Base-by-base conservation (phyloP, 2,329 filamentous ascomycete species). In the Rutstroemia sp. region DNA sequence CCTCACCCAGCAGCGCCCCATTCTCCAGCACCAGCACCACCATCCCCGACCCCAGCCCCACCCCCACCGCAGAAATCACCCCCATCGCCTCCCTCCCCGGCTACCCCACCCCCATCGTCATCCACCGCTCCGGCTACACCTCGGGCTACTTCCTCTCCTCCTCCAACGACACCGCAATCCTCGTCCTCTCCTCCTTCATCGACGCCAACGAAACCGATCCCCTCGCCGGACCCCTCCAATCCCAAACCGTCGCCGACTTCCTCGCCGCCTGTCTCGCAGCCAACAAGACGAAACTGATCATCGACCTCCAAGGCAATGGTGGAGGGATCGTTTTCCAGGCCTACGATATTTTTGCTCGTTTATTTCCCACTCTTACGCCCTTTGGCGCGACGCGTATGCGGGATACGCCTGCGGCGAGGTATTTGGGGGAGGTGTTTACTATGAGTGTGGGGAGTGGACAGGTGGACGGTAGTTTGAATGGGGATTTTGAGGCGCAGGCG, bases 291-390 rank as follows among this genome's bases (percentile, higher is more conserved):
- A 83, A 80, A 65, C 71, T 88, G 2, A 73, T 88, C 38, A 78
- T 88, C 55, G 85, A 88, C 59, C 65, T 88, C 5, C 75, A 57
- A 14, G 74, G 72, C 3, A 88, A 88, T 61, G 73, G 73, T 0
- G 84, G 84, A 39, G 84, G 84, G 0, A 67, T 68, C 40, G 64
- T 80, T 71, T 9, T 70, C 73, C 2, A 77, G 75, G 0, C 23
- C 23, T 76, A 75, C 51, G 75, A 78, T 48, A 59, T 76, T 0
- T 84, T 83, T 63, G 65, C 67, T 4, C 64, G 74, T 39, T 61
- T 66, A 54, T 65, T 67, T 44, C 64, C 67, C 19, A 42, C 54
- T 36, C 55, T 65, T 9, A 63, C 47, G 3, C 55, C 50, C 25
- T 36, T 38, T 25, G 55, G 52, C 52, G 61, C 77, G 0, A 84